phyloP scores from a whole-genome alignment of 495 filamentous ascomycete species.

The Aspergillus bertholletiae region DNA sequence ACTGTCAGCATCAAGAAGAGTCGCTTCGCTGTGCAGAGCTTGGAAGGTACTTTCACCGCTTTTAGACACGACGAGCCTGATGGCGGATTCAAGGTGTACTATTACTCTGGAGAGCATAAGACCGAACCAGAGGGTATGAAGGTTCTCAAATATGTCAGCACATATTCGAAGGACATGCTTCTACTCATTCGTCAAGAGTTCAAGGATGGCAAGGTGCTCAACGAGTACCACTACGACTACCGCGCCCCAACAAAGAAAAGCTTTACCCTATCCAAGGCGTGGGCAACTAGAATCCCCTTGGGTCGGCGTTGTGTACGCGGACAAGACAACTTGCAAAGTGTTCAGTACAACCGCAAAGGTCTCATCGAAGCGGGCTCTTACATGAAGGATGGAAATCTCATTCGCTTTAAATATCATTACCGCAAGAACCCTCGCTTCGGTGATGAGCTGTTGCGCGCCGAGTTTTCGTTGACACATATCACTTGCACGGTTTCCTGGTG shows the following conservation, averaged over 20 bases:
- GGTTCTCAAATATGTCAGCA: constrained; percentile 42
- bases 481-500: constrained; percentile 57
- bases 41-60: constrained; percentile 44
- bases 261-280: constrained; percentile 26
- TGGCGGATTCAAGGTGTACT: constrained; percentile 43
- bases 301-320: constrained; percentile 46
- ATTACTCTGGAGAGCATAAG: constrained; percentile 44
- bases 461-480: constrained; percentile 53
- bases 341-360: constrained; percentile 54
- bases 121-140: constrained; percentile 39
- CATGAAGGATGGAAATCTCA: constrained; percentile 50
- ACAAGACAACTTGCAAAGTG: constrained; percentile 40
- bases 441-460: constrained; percentile 55
- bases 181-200: constrained; percentile 48
- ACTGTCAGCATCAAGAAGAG: constrained; percentile 44
- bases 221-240: constrained; percentile 54
- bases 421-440: constrained; percentile 53
- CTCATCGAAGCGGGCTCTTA: constrained; percentile 53
- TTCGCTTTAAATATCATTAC: constrained; percentile 57
- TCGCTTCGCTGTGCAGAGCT: constrained; percentile 39
- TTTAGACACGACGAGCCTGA: constrained; percentile 40
- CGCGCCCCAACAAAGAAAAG: constrained; percentile 27
- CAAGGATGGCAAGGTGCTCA: constrained; percentile 39
- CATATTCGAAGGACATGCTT: constrained; percentile 45
- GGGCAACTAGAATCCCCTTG: constrained; percentile 40